phyloP scores from a whole-genome alignment of 805 yeast genomes.

The Hemisphaericaspora nanyangensis region DNA sequence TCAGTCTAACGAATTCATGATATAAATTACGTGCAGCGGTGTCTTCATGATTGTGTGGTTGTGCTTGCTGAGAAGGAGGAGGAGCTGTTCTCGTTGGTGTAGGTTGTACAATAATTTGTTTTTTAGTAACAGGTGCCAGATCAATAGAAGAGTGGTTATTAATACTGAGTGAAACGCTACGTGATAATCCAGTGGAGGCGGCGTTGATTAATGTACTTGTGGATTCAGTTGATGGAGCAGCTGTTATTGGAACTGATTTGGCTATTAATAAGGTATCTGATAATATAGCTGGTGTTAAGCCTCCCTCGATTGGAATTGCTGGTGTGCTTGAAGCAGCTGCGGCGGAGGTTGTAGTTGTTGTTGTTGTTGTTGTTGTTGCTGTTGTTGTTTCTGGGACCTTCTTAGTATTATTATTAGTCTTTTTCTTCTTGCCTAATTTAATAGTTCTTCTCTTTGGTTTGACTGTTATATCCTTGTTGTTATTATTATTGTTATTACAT shows the following conservation, averaged over 20 bases:
- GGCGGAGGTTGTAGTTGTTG: background rate
- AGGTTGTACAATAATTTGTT: background rate
- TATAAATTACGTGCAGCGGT: constrained; percentile 3
- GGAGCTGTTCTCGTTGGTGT: background rate
- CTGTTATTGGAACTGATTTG: background rate
- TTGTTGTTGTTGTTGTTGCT: background rate
- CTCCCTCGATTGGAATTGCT: background rate
- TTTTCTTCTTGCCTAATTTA: constrained; percentile 21
- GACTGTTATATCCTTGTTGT: constrained; percentile 10
- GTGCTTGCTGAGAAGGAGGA: background rate
- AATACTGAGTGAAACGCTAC: background rate
- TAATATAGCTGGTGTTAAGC: background rate
- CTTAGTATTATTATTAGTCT: too few species aligned
- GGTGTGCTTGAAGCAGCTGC: too few species aligned
- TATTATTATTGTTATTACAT: constrained; percentile 19
- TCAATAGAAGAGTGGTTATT: background rate
- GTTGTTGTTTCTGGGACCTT: background rate
- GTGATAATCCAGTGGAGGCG: background rate
- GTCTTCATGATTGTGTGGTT: background rate
- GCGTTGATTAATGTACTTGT: background rate
- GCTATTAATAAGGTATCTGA: background rate
- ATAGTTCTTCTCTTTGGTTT: constrained; percentile 44
- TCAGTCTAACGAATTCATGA: constrained; percentile 3
- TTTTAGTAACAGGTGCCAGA: background rate
- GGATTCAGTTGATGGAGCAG: background rate